phyloP scores from a whole-genome alignment of 2,329 filamentous ascomycete species.

The Aureobasidium sp. region DNA sequence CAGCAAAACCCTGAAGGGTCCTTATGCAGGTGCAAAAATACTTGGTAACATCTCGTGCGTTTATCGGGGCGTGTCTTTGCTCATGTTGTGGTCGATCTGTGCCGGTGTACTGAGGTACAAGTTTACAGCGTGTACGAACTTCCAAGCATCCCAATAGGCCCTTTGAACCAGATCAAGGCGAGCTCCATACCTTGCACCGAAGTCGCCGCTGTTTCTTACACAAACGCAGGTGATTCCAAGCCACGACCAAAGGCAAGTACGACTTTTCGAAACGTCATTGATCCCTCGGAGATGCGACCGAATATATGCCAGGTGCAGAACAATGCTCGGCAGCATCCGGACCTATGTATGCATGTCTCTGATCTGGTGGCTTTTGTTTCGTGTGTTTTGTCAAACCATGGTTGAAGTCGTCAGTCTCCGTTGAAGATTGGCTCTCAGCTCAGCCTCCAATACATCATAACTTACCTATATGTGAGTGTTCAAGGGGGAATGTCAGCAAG shows the following conservation, averaged over 20 bases:
- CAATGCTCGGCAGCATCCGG: slow-evolving; percentile 2
- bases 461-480: background rate
- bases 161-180: background rate
- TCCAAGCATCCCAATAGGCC: background rate
- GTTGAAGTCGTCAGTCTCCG: background rate
- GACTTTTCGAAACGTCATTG: background rate
- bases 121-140: background rate
- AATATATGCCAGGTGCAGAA: background rate
- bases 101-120: slow-evolving; percentile 3
- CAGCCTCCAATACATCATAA: background rate
- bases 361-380: background rate
- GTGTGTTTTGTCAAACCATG: background rate
- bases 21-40: slow-evolving; percentile 8
- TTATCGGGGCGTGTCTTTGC: background rate
- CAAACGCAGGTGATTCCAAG: background rate
- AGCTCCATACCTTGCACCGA: background rate
- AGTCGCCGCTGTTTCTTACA: background rate
- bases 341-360: background rate
- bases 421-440: background rate
- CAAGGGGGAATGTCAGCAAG: background rate
- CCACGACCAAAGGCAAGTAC: background rate
- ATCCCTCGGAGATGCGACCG: background rate
- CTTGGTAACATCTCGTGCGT: background rate
- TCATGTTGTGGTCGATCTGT: slow-evolving; percentile 1
- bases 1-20: slow-evolving; percentile 8